Evolutionary conservation across 257 asterid species (phyloP).

Genomic region (Thymus quinquecostatus): DNA sequence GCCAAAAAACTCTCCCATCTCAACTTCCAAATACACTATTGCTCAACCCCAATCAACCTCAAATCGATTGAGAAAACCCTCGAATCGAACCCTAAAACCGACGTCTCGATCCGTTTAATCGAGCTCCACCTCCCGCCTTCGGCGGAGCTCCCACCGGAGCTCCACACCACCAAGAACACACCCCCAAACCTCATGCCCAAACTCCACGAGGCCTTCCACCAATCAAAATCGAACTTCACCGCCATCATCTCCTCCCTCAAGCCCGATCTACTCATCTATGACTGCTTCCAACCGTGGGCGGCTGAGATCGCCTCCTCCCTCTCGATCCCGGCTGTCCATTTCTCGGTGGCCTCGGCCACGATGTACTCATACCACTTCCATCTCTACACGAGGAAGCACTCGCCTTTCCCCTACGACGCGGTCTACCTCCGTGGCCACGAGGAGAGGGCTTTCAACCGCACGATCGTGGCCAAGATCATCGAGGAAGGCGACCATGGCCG

Average conservation of each 20-base stretch:
- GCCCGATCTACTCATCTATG: slow-evolving; percentile 46
- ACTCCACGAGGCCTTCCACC: slow-evolving; percentile 32
- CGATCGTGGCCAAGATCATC: not conserved
- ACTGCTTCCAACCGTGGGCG: slow-evolving; percentile 48
- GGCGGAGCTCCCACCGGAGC: slow-evolving; percentile 42
- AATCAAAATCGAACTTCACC: slow-evolving; percentile 33
- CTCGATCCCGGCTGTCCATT: slow-evolving; percentile 41
- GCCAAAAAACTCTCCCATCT: slow-evolving; percentile 32
- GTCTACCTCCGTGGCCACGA: slow-evolving; percentile 30
- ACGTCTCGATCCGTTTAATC: slow-evolving; percentile 26
- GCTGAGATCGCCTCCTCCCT: slow-evolving; percentile 32
- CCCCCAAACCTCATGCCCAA: slow-evolving; percentile 39
- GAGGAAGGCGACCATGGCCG: slow-evolving; percentile 13
- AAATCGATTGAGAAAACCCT: slow-evolving; percentile 19
- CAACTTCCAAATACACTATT: slow-evolving; percentile 30
- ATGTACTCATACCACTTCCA: slow-evolving; percentile 32
- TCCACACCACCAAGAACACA: slow-evolving; percentile 47
- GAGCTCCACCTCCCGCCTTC: slow-evolving; percentile 39
- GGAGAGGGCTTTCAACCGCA: slow-evolving; percentile 13
- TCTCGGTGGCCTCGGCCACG: slow-evolving; percentile 34
- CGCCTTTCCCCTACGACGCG: slow-evolving; percentile 41
- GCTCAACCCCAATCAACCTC: slow-evolving; percentile 38
- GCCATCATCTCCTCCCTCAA: slow-evolving; percentile 31
- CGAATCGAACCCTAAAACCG: not conserved
- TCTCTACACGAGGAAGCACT: not conserved